Evolutionary conservation across 2,329 filamentous ascomycete genomes (phyloP).

Genomic region (Chaetoscypha palmicola): DNA sequence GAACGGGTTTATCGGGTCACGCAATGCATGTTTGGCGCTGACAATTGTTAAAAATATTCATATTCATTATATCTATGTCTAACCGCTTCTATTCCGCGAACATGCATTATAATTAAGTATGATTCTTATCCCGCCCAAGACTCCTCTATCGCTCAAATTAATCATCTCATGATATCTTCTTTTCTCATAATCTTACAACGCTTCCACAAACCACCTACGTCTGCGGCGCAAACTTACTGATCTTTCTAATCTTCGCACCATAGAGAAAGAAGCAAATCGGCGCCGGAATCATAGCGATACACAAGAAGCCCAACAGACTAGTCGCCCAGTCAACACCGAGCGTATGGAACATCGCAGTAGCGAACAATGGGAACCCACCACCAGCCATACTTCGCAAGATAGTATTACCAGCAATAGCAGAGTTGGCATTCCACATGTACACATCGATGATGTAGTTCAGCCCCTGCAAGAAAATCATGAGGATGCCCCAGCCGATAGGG

Average conservation of each 20-base stretch:
- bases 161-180: too few species aligned
- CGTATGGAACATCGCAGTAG: constrained; percentile 33
- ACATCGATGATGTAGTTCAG: constrained; percentile 40
- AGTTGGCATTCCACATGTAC: constrained; percentile 31
- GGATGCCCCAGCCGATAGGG: constrained; percentile 36
- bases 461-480: constrained; percentile 40
- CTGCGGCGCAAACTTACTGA: constrained; percentile 1
- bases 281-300: constrained; percentile 3
- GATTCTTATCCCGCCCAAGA: too few species aligned
- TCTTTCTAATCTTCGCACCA: constrained; percentile 1
- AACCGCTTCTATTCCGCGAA: too few species aligned
- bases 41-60: too few species aligned
- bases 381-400: constrained; percentile 11
- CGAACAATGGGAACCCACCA: constrained; percentile 30
- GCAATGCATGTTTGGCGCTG: too few species aligned
- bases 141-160: too few species aligned
- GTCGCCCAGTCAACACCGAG: constrained; percentile 30
- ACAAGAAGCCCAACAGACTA: constrained; percentile 1
- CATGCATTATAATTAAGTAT: too few species aligned
- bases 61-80: too few species aligned
- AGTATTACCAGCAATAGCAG: constrained; percentile 17
- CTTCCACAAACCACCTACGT: not conserved
- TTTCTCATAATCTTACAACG: too few species aligned
- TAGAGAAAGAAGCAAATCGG: constrained; percentile 1
- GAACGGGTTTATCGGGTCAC: too few species aligned